phyloP scores from a whole-genome alignment of 148 eudicot genomes.

The Polygonum maritimum region DNA sequence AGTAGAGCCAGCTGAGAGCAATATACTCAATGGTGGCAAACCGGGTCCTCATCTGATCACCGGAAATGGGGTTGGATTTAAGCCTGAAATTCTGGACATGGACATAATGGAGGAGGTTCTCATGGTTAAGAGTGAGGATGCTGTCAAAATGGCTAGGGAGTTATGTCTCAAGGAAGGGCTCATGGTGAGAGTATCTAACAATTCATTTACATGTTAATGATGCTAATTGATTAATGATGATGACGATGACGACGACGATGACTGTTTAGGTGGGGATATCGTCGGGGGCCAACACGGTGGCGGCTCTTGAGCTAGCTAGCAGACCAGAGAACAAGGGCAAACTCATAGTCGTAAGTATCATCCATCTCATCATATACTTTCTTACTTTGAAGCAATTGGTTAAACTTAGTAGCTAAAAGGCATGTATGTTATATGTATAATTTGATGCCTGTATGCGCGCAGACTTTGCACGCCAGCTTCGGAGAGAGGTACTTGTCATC shows the following conservation, averaged over 20 bases:
- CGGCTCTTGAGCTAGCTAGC: conserved; percentile 79
- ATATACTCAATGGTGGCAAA: conserved; percentile 88
- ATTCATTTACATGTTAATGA: too few relatives aligned
- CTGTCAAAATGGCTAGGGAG: conserved; percentile 86
- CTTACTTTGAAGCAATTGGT: not conserved
- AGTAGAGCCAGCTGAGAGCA: conserved; percentile 91
- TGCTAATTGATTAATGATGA: not conserved
- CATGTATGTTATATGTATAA: not conserved
- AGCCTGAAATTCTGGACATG: conserved; percentile 94
- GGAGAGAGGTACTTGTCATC: conserved; percentile 94
- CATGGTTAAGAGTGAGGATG: conserved; percentile 88
- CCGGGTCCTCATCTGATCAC: conserved; percentile 98
- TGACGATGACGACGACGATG: not conserved
- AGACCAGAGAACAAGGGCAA: conserved; percentile 98
- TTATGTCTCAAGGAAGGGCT: conserved; percentile 90
- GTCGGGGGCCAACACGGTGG: conserved; percentile 94
- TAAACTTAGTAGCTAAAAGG: too few relatives aligned
- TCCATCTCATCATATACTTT: not conserved
- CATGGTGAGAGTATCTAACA: conserved; percentile 36
- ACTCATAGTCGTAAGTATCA: conserved; percentile 78
- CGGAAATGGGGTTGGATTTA: conserved; percentile 94
- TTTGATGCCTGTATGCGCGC: not conserved
- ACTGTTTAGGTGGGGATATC: conserved; percentile 81
- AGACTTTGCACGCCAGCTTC: conserved; percentile 89
- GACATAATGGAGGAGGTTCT: conserved; percentile 92